Evolutionary conservation across 352 stramenopile species (phyloP), one percentile per base, ranked within the genome.

Genomic region (Labyrinthula sp.): DNA sequence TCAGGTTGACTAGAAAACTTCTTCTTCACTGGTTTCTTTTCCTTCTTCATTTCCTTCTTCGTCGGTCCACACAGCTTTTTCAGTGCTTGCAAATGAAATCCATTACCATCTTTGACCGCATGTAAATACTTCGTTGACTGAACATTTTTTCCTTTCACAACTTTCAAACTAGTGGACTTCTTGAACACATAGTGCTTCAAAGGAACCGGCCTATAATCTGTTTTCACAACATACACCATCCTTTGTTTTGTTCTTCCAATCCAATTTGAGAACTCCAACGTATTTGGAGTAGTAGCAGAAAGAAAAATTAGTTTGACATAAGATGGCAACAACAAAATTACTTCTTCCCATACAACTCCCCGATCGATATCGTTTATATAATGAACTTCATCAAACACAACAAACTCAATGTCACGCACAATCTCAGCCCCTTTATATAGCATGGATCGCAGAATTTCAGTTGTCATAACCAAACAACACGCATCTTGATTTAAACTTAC

Each of bases 231-330:
- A 61, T 95, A 81, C 46, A 97, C 90, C 26, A 82, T 80, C 45
- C 77, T 73, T 39, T 79, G 75, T 63, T 95, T 95, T 0, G 80
- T 94, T 20, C 82, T 67, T 3, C 87, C 89, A 50, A 99, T 95
- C 90, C 90, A 99, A 54, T 95, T 85, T 9, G 76, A 89, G 48
- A 99, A 97, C 60, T 97, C 85, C 43, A 94, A 73, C 36, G 90
- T 90, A 57, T 97, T 97, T 9, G 86, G 88, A 26, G 84, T 96
- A 9, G 90, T 99, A 5, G 90, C 90, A 12, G 82, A 95, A 2
- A 99, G 61, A 61, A 97, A 97, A 4, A 97, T 82, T 60, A 97
- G 77, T 21, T 82, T 84, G 5, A 95, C 85, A 54, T 94, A 80
- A 24, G 89, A 68, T 2, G 83, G 83, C 3, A 96, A 67, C 77